A percentile compares a stretch with the other conserved stretches of the same genome.
phyloP scores from a whole-genome alignment of 352 stramenopile genomes.

The Phytophthora quininea region DNA sequence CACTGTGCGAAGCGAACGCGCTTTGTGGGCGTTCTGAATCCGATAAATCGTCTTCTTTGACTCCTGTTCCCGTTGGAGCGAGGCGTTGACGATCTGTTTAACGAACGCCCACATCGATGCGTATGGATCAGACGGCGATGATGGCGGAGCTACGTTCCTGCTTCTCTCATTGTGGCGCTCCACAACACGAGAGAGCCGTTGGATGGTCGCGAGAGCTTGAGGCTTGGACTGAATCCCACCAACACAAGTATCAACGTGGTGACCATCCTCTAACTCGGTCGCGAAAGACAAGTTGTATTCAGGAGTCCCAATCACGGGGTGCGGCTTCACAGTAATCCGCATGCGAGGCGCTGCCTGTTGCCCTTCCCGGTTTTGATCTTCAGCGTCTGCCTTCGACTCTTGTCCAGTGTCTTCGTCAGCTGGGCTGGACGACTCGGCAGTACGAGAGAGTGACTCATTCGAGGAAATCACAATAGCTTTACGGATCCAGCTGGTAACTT shows the following conservation, averaged over 20 bases:
- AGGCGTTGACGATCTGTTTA: neutral
- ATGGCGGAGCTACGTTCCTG: constrained; percentile 7
- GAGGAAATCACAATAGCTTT: constrained; percentile 29
- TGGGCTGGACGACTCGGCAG: neutral
- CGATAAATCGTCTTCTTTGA: too few relatives aligned
- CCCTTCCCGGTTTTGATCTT: constrained; percentile 1
- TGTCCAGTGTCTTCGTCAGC: neutral
- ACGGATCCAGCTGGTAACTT: constrained; percentile 34
- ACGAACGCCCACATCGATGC: neutral
- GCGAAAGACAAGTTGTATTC: constrained; percentile 35
- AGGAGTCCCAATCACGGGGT: constrained; percentile 32
- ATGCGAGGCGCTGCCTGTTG: constrained; percentile 12
- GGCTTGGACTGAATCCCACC: constrained; percentile 36
- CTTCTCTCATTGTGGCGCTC: constrained; percentile 23
- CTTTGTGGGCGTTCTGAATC: too few relatives aligned
- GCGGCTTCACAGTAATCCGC: constrained; percentile 38
- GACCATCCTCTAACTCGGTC: constrained; percentile 26
- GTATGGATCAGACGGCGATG: neutral
- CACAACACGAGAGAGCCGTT: constrained; percentile 27
- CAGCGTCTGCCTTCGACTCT: neutral
- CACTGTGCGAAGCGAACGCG: too few relatives aligned
- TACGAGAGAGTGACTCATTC: neutral
- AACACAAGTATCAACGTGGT: constrained; percentile 27
- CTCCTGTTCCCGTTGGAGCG: too few relatives aligned
- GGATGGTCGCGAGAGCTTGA: constrained; percentile 32